Base-by-base conservation (phyloP, 106 monocot genomes). In the Xerophyta viscosa region DNA sequence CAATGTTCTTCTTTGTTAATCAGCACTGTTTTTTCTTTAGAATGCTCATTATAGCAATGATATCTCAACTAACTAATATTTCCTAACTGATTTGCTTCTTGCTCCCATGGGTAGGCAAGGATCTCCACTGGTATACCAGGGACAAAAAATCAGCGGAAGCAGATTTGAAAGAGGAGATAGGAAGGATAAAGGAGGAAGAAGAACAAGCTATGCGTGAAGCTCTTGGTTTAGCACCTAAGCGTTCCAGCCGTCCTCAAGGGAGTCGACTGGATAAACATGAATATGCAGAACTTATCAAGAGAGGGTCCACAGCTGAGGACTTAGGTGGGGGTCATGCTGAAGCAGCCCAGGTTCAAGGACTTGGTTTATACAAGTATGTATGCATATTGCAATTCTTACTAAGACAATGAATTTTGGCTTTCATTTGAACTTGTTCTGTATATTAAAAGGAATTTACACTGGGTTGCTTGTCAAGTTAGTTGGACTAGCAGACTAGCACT, bases 171-270 rank as follows among this genome's bases (percentile, higher is more conserved):
- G 96, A 89, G 21, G 89, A 96, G 65, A 86, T 89, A 37, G 73
- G 61, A 65, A 78, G 96, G 73, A 78, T 96, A 20, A 96, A 96
- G 57, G 96, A 96, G 47, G 82, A 96, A 68, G 96, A 96, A 68
- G 96, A 89, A 47, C 96, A 89, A 39, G 75, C 88, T 5, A 94
- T 94, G 94, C 80, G 84, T 0, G 94, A 94, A 66, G 86, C 94
- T 33, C 80, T 94, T 57, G 94, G 94, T n/a, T 71, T 94, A 63
- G 88, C 88, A 48, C 94, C 94, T 0, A 94, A 88, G 64, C 81
- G 84, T 30, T 57, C 70, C 10, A 48, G 54, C 48, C 75, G 78
- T 43, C 62, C 81, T 4, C 77, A 88, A 62, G 88, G 84, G 17
- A 94, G 78, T 55, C 65, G 65, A 13, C 67, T 94, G 21, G 94